Evolutionary conservation across 2,329 filamentous ascomycete genomes (phyloP).

Genomic region (Fusarium abutilonis): DNA sequence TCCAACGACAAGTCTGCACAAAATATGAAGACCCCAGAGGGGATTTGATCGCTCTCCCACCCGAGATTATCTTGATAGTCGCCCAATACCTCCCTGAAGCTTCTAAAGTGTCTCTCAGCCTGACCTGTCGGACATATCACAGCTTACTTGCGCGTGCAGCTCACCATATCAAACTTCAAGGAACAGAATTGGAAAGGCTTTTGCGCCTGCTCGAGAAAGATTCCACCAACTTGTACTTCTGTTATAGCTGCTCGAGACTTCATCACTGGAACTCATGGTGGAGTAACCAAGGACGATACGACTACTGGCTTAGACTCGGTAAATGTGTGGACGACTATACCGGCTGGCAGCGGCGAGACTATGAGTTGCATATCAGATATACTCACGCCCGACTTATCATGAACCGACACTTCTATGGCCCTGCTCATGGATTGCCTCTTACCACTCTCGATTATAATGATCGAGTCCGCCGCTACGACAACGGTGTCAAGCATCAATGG

Average conservation of each 20-base stretch:
- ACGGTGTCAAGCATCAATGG: background rate
- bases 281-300: background rate
- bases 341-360: background rate
- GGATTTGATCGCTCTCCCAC: background rate
- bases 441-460: background rate
- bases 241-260: constrained; percentile 3
- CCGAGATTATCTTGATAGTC: constrained; percentile 10
- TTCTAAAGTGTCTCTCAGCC: constrained; percentile 2
- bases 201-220: constrained; percentile 10
- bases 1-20: background rate
- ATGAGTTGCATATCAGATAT: background rate
- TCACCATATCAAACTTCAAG: background rate
- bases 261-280: background rate
- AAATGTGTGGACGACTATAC: background rate
- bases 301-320: too few species aligned
- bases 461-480: accelerated
- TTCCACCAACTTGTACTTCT: constrained; percentile 2
- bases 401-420: constrained; percentile 19
- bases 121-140: constrained; percentile 10
- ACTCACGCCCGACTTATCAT: constrained; percentile 13
- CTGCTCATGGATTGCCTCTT: constrained; percentile 3
- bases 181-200: background rate
- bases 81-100: background rate
- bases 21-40: constrained; percentile 8
- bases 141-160: background rate